phyloP scores from a whole-genome alignment of 208 protist species.

The Trypanosoma melophagium region DNA sequence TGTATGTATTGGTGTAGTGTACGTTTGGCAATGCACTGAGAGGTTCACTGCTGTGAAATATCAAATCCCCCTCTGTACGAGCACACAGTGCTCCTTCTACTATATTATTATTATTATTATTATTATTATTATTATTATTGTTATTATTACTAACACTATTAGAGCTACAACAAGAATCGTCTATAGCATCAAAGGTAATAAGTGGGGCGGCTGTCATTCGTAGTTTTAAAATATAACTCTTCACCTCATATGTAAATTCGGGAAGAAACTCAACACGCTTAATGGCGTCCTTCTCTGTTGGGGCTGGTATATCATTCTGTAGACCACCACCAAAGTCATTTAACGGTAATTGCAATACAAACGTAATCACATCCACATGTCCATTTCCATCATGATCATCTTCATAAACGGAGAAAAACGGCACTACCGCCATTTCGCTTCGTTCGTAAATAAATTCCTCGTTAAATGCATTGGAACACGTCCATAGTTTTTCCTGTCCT shows the following conservation, averaged over 20 bases:
- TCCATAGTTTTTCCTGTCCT: constrained; percentile 75
- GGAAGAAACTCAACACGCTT: constrained; percentile 62
- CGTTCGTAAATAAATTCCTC: constrained; percentile 38
- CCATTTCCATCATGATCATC: constrained; percentile 48
- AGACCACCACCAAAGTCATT: constrained; percentile 25
- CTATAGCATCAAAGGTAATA: constrained; percentile 35
- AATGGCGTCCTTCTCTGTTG: constrained; percentile 43
- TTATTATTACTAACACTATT: too few relatives aligned
- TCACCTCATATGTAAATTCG: constrained; percentile 70
- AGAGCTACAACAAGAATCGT: not conserved
- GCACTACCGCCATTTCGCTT: constrained; percentile 32
- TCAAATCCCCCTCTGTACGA: constrained; percentile 57
- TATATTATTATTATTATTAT: too few relatives aligned
- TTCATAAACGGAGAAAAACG: constrained; percentile 62
- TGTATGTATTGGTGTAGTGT: constrained; percentile 49
- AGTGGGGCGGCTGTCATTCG: constrained; percentile 74
- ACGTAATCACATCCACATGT: constrained; percentile 39
- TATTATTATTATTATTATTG: too few relatives aligned
- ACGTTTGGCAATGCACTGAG: constrained; percentile 53
- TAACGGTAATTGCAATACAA: constrained; percentile 63
- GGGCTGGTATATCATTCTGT: constrained; percentile 13
- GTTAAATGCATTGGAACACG: constrained; percentile 68
- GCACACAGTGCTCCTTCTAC: constrained; percentile 43
- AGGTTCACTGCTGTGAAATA: constrained; percentile 55
- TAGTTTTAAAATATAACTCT: constrained; percentile 41